Evolutionary conservation across 345 rosid species (phyloP), one percentile per base, ranked within the genome.

Genomic region (Mangifera indica): DNA sequence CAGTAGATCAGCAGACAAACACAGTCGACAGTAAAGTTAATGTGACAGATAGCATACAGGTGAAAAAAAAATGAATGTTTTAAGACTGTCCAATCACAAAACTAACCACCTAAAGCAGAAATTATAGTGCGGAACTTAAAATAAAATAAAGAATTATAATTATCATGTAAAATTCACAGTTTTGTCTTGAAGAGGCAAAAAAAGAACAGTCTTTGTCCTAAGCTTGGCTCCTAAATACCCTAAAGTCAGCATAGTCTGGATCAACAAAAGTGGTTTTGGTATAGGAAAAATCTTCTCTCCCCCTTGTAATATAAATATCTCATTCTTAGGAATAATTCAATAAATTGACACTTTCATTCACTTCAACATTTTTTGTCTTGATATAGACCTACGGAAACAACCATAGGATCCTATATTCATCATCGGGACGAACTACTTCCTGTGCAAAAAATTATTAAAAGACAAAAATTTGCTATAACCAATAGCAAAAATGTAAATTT

Each of bases 1-100:
- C 76, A 77, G 52, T 26, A 64, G 32, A 76, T 66, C 66, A 63
- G 42, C 9, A 46, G 25, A 60, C 20, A 67, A 54, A 54, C 34
- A 58, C 10, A 37, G 65, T 18, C 71, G 65, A 48, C 22, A 37
- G 67, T 20, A 21, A 46, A 63, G 57, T 64, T 46, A 46, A 24
- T 32, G 61, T 71, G 52, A 32, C 42, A 37, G 42, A 37, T 5
- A 37, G 1, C 42, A 58, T 40, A 65, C 10, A 34, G 12, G 24
- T 34, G 9, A 51, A 52, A n/a, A 51, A 52, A n/a, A 7, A 11
- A n/a, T 25, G n/a, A 61, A 63, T 42, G 12, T 32, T 21, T 15
- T 53, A 3, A 10, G 3, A 45, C 45, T 24, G 18, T 15, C 72
- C n/a, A 21, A 4, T 22, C 63, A 25, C 63, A 29, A 29, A 37